Evolutionary conservation across 1,284 basidiomycete species (phyloP).

Genomic region (Melampsora larici-populina): DNA sequence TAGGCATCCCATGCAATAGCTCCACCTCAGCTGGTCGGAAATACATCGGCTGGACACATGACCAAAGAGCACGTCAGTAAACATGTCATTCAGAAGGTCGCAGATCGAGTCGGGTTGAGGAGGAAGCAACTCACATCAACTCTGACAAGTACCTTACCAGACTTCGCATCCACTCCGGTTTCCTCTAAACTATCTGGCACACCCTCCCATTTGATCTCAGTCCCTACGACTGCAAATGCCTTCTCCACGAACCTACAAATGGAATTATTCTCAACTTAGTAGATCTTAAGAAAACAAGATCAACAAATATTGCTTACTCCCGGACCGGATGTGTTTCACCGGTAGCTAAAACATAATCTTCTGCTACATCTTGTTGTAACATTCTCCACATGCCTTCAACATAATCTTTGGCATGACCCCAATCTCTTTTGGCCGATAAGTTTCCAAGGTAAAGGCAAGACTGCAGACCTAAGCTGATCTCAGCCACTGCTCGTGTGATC

Average conservation of each 20-base stretch:
- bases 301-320: constrained; percentile 56
- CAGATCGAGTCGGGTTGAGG: constrained; percentile 49
- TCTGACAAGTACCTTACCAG: constrained; percentile 68
- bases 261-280: neutral
- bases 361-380: constrained; percentile 73
- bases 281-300: neutral
- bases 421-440: constrained; percentile 82
- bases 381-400: constrained; percentile 94
- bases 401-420: constrained; percentile 84
- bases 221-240: constrained; percentile 68
- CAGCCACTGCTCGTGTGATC: constrained; percentile 81
- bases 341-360: constrained; percentile 87
- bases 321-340: constrained; percentile 86
- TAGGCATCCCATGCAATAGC: constrained; percentile 74
- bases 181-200: constrained; percentile 64
- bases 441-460: constrained; percentile 83
- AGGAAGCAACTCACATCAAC: constrained; percentile 70
- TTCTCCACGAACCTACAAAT: constrained; percentile 67
- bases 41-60: constrained; percentile 48
- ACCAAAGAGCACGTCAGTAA: constrained; percentile 39
- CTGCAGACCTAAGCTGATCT: constrained; percentile 80
- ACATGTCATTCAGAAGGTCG: neutral
- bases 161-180: constrained; percentile 66
- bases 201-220: constrained; percentile 72
- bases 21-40: constrained; percentile 77